A percentile compares a stretch with the other conserved stretches of the same genome.
These are phyloP conservation scores for Podaxis sp. DNA, from an alignment of 768 basidiomycete genomes.

Conservation along the genomic window DNA sequence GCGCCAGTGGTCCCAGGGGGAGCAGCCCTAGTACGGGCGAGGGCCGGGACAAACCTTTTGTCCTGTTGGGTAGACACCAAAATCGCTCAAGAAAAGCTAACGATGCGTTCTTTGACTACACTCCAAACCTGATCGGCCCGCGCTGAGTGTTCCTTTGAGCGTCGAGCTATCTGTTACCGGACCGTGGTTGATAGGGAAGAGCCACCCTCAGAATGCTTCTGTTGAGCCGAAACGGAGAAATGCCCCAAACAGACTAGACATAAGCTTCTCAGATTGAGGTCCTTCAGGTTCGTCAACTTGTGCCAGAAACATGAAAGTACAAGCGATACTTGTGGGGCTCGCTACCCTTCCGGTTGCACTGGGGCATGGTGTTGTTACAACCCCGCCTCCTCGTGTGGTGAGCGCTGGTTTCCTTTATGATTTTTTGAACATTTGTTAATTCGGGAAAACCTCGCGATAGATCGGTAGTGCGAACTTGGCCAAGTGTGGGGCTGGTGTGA, in stretches of 20 bases:
- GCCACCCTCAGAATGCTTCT: background rate
- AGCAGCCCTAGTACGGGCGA: no score
- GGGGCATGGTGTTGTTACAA: constrained; percentile 30
- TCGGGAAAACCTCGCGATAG: constrained; percentile 17
- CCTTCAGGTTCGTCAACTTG: background rate
- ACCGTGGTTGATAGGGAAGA: constrained; percentile 9
- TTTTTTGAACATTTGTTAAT: background rate
- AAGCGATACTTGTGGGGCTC: constrained; percentile 1
- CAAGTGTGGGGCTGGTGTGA: constrained; percentile 31
- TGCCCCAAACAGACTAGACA: background rate
- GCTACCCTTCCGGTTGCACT: constrained; percentile 16
- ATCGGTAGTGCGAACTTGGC: constrained; percentile 29
- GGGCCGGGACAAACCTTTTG: no score
- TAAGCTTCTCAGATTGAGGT: background rate
- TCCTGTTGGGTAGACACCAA: background rate
- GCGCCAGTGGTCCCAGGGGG: no score
- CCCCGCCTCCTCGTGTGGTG: constrained; percentile 29
- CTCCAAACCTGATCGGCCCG: background rate
- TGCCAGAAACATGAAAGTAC: background rate
- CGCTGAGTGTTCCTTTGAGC: background rate
- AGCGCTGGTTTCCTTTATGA: constrained; percentile 2
- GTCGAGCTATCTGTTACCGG: background rate
- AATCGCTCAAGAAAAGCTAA: background rate
- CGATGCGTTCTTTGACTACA: no score
- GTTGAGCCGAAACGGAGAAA: constrained; percentile 6